Evolutionary conservation across 1,284 basidiomycete genomes (phyloP).

Genomic region (Puccinia horiana): DNA sequence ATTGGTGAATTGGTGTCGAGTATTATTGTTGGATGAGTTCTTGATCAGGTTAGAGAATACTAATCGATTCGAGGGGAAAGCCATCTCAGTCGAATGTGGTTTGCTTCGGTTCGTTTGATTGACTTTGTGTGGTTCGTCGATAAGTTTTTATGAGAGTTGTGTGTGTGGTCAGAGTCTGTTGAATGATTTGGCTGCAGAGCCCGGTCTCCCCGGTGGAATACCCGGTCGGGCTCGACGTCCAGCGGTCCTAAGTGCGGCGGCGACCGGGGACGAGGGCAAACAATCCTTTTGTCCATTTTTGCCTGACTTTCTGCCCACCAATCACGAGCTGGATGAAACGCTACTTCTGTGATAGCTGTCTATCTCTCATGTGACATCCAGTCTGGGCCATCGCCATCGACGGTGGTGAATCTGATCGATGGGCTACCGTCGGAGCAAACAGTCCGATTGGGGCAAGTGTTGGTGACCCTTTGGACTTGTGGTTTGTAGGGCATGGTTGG

Average conservation of each 20-base stretch:
- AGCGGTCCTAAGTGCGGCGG: not conserved
- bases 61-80: slow-evolving; percentile 24
- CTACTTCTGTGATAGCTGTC: not conserved
- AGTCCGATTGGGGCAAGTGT: not conserved
- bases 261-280: slow-evolving; percentile 13
- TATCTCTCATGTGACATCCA: not conserved
- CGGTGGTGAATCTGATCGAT: not conserved
- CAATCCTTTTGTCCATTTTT: not conserved
- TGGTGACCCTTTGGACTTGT: not conserved
- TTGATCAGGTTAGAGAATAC: slow-evolving; percentile 19
- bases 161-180: not conserved
- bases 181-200: not conserved
- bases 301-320: slow-evolving; percentile 26
- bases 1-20: slow-evolving; percentile 17
- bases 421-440: not conserved
- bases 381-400: not conserved
- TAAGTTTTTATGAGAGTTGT: not conserved
- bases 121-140: not conserved
- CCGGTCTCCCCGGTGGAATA: not conserved
- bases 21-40: slow-evolving; percentile 11
- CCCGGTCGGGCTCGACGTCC: not conserved
- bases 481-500: not conserved
- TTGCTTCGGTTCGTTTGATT: not conserved
- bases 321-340: slow-evolving; percentile 17
- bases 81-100: slow-evolving; percentile 7